Conservation (phyloP, 306 rosid genomes). For the Prunus persica region Prunus_persica_NCBIv2 NC_034015.1:20074501-20075000, state of each 20-base stretch:
- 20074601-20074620: conserved; percentile 69
- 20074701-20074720: conserved; percentile 17
- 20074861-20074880: not conserved
- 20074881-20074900: too few species aligned
- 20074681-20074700: conserved; percentile 92
- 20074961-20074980: not conserved
- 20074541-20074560: conserved; percentile 93
- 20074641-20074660: conserved; percentile 70
- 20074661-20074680: conserved; percentile 84
- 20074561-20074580: conserved; percentile 73
- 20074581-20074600: conserved; percentile 59
- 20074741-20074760: conserved; percentile 3
- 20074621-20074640: conserved; percentile 70
- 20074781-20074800: not conserved
- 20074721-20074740: not conserved
- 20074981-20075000: not conserved
- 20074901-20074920: too few species aligned
- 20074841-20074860: not conserved
- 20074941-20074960: not conserved
- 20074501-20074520: conserved; percentile 90
- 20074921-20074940: not conserved
- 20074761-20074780: not conserved
- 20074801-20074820: not conserved
- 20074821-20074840: not conserved
- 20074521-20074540: conserved; percentile 74